phyloP scores from a whole-genome alignment of 805 yeast genomes.

The Sugiyamaella marilandica region DNA sequence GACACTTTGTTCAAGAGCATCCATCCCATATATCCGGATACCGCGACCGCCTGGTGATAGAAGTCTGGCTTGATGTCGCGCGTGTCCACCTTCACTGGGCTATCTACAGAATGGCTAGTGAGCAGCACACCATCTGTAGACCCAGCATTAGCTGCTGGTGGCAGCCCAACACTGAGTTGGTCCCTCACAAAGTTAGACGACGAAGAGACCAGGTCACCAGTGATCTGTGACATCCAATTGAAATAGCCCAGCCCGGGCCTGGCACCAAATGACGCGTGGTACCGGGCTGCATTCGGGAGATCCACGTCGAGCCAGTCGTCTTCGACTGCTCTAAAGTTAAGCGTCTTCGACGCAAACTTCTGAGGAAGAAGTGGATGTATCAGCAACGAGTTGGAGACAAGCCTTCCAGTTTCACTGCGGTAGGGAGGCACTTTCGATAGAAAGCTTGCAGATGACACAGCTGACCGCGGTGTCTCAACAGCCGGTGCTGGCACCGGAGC shows the following conservation, averaged over 20 bases:
- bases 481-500: not conserved
- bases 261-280: conserved; percentile 9
- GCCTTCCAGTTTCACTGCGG: not conserved
- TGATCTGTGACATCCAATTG: conserved; percentile 18
- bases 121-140: not conserved
- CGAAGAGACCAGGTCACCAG: conserved; percentile 20
- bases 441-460: not conserved
- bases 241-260: conserved; percentile 11
- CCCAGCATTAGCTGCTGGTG: not conserved
- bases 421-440: not conserved
- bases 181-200: conserved; percentile 19
- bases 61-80: conserved; percentile 11
- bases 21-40: conserved; percentile 23
- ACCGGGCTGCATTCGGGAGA: not conserved
- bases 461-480: not conserved
- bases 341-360: conserved; percentile 7
- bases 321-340: conserved; percentile 21
- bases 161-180: not conserved
- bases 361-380: conserved; percentile 21
- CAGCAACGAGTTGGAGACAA: conserved; percentile 5
- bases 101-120: too few relatives aligned
- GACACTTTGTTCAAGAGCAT: conserved; percentile 13
- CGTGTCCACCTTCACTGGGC: not conserved
- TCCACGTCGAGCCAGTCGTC: conserved; percentile 21
- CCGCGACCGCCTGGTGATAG: conserved; percentile 21